These are phyloP conservation scores for Eucommia ulmoides DNA, from an alignment of 257 asterid genomes.

Conservation along the genomic window DNA sequence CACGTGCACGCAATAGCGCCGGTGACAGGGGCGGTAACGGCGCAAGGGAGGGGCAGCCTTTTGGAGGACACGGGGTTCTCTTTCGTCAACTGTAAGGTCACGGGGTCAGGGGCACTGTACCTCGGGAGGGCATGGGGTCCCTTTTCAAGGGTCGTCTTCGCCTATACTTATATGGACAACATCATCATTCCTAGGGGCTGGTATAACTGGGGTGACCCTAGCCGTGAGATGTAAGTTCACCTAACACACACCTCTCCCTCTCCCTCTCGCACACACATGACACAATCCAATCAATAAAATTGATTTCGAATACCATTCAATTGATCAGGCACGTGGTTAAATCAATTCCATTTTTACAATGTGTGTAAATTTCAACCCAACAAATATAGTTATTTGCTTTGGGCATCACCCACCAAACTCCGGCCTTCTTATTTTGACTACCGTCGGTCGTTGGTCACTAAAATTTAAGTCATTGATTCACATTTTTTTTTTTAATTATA, in stretches of 20 bases:
- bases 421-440: too few species aligned
- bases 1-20: constrained; percentile 78
- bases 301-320: too few species aligned
- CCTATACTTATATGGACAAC: constrained; percentile 87
- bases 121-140: constrained; percentile 99
- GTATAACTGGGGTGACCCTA: constrained; percentile 96
- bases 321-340: too few species aligned
- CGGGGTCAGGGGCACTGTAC: constrained; percentile 88
- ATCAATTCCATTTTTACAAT: too few species aligned
- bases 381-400: too few species aligned
- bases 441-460: too few species aligned
- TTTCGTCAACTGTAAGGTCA: constrained; percentile 77
- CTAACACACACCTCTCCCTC: not conserved
- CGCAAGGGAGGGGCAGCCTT: constrained; percentile 71
- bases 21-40: constrained; percentile 77
- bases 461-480: too few species aligned
- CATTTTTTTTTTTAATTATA: too few species aligned
- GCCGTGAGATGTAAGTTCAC: constrained; percentile 61
- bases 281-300: too few species aligned
- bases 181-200: constrained; percentile 89
- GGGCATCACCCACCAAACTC: too few species aligned
- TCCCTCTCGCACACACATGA: too few species aligned
- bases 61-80: constrained; percentile 76
- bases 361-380: too few species aligned
- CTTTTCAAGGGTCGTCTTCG: constrained; percentile 80